Evolutionary conservation across 768 basidiomycete species (phyloP).

Genomic region (Phlebiopsis flavidoalba): DNA sequence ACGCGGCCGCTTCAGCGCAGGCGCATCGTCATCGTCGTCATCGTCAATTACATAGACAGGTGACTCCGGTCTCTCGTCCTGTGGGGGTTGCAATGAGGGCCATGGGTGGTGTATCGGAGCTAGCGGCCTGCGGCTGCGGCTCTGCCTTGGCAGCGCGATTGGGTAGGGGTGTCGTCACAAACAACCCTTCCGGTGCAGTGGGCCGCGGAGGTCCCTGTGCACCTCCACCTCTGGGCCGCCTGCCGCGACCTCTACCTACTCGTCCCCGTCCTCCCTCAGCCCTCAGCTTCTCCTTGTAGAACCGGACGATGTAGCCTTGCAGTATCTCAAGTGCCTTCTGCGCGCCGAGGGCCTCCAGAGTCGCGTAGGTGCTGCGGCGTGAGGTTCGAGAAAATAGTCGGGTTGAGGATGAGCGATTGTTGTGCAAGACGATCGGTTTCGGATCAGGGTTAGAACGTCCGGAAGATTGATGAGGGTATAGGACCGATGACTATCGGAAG

Average conservation of each 20-base stretch:
- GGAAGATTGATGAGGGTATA: conserved; percentile 48
- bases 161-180: conserved; percentile 42
- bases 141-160: conserved; percentile 17
- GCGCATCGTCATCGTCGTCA: conserved; percentile 39
- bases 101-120: conserved; percentile 14
- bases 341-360: conserved; percentile 75
- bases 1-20: conserved; percentile 42
- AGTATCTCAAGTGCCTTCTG: conserved; percentile 77
- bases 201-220: conserved; percentile 22
- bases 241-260: conserved; percentile 35
- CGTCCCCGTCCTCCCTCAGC: conserved; percentile 31
- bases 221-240: conserved; percentile 37
- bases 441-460: conserved; percentile 25
- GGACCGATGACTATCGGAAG: conserved; percentile 77
- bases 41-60: conserved; percentile 51
- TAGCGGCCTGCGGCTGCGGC: not conserved
- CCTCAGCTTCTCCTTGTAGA: conserved; percentile 69
- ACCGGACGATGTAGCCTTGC: conserved; percentile 81
- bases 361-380: conserved; percentile 68
- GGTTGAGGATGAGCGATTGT: conserved; percentile 83
- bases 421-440: conserved; percentile 75
- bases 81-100: conserved; percentile 11
- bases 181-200: conserved; percentile 26
- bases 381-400: conserved; percentile 76
- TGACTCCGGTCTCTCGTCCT: conserved; percentile 20